phyloP scores from a whole-genome alignment of 768 basidiomycete genomes.

The Mycena maculata region DNA sequence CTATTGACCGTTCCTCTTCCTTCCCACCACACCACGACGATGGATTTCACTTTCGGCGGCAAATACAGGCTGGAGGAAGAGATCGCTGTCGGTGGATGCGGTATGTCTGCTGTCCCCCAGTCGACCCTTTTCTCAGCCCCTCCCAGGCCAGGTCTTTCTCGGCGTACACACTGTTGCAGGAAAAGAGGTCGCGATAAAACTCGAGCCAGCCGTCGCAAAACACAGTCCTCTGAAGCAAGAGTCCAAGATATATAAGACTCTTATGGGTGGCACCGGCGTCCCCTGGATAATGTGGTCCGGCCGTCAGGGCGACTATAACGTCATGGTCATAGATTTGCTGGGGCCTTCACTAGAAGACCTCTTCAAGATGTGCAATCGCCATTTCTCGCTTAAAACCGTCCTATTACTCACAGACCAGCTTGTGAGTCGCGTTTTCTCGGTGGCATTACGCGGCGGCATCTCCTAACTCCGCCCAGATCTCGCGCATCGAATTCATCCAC shows the following conservation, averaged over 20 bases:
- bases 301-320: slow-evolving; percentile 93
- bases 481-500: slow-evolving; percentile 97
- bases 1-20: slow-evolving; percentile 12
- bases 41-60: slow-evolving; percentile 70
- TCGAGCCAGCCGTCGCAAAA: slow-evolving; percentile 71
- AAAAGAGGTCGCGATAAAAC: slow-evolving; percentile 87
- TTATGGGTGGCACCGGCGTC: slow-evolving; percentile 90
- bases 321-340: slow-evolving; percentile 97
- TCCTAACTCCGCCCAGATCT: slow-evolving; percentile 66
- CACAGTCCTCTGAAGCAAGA: slow-evolving; percentile 86
- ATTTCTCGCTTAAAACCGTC: slow-evolving; percentile 95
- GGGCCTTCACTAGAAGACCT: slow-evolving; percentile 91
- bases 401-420: slow-evolving; percentile 94
- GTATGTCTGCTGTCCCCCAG: slow-evolving; percentile 49
- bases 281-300: slow-evolving; percentile 95
- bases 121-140: slow-evolving; percentile 30
- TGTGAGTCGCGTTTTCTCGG: slow-evolving; percentile 61
- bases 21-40: slow-evolving; percentile 26
- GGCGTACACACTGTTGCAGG: slow-evolving; percentile 85
- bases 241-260: slow-evolving; percentile 90
- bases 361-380: slow-evolving; percentile 90
- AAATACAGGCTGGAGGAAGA: slow-evolving; percentile 85
- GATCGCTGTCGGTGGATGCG: slow-evolving; percentile 84
- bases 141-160: slow-evolving; percentile 77
- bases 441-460: slow-evolving; percentile 22